Conservation (phyloP, 441 rosid species). For the Brassica hybrid region DNA sequence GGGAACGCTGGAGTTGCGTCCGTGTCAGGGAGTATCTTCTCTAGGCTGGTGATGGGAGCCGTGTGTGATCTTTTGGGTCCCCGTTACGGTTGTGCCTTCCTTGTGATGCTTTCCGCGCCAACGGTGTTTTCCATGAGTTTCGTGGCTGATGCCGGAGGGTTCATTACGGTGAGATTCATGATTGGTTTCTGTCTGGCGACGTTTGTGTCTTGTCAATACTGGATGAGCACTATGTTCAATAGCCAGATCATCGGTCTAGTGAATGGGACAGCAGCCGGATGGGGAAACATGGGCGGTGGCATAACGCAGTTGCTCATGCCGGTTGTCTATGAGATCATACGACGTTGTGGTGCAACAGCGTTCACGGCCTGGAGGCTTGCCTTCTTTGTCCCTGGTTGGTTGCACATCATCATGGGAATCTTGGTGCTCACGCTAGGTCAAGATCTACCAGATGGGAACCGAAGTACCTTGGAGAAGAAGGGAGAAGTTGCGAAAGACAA, state of each 20-base stretch:
- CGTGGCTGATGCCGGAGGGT: conserved; percentile 56
- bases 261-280: conserved; percentile 84
- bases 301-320: conserved; percentile 86
- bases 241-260: conserved; percentile 79
- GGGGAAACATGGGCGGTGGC: conserved; percentile 95
- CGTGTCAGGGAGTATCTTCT: conserved; percentile 78
- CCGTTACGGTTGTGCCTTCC: conserved; percentile 75
- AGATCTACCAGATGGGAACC: conserved; percentile 84
- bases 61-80: conserved; percentile 80
- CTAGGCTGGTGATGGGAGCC: conserved; percentile 84
- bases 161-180: conserved; percentile 75
- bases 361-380: conserved; percentile 91
- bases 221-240: conserved; percentile 95
- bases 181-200: conserved; percentile 89
- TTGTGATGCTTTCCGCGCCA: conserved; percentile 75
- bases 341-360: conserved; percentile 61
- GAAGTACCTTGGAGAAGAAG: conserved; percentile 58
- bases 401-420: conserved; percentile 68
- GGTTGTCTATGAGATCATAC: conserved; percentile 64
- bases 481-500: conserved; percentile 73
- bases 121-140: conserved; percentile 82
- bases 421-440: conserved; percentile 77
- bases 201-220: conserved; percentile 85
- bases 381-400: conserved; percentile 80
- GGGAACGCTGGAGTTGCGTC: conserved; percentile 91